Evolutionary conservation across 2,329 filamentous ascomycete genomes (phyloP).

Genomic region (Helicocarpus griseus): DNA sequence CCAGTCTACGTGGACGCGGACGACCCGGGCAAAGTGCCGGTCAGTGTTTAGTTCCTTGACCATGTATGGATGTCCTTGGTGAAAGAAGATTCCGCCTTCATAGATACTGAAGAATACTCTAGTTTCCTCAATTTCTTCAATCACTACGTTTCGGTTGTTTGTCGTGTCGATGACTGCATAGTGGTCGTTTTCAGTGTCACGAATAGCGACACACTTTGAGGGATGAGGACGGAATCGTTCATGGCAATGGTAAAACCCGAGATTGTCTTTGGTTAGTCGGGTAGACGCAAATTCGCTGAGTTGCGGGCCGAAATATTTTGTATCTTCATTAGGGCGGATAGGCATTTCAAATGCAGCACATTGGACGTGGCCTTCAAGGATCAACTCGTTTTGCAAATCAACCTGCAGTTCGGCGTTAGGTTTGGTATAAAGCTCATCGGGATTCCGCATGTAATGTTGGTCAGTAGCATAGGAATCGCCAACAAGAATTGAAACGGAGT

Average conservation of each 20-base stretch:
- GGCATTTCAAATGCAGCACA: conserved; percentile 95
- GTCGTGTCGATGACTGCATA: conserved; percentile 86
- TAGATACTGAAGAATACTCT: conserved; percentile 95
- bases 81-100: conserved; percentile 91
- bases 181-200: conserved; percentile 82
- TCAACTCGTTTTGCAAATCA: conserved; percentile 82
- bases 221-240: conserved; percentile 78
- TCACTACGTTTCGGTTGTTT: conserved; percentile 67
- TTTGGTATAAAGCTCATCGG: conserved; percentile 80
- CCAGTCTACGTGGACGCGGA: conserved; percentile 87
- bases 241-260: conserved; percentile 84
- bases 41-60: conserved; percentile 82
- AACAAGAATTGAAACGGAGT: conserved; percentile 81
- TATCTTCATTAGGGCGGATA: conserved; percentile 67
- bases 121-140: conserved; percentile 86
- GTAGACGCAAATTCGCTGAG: conserved; percentile 62
- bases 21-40: conserved; percentile 72
- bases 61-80: conserved; percentile 88
- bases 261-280: conserved; percentile 60
- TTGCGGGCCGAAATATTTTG: conserved; percentile 66
- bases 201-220: conserved; percentile 73
- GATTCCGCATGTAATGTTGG: conserved; percentile 95
- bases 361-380: conserved; percentile 87
- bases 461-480: conserved; percentile 86
- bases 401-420: conserved; percentile 84